A percentile compares a stretch with the other conserved stretches of the same genome.
Evolutionary conservation across 495 filamentous ascomycete species (phyloP).

Genomic region (Cercophora newfieldiana): DNA sequence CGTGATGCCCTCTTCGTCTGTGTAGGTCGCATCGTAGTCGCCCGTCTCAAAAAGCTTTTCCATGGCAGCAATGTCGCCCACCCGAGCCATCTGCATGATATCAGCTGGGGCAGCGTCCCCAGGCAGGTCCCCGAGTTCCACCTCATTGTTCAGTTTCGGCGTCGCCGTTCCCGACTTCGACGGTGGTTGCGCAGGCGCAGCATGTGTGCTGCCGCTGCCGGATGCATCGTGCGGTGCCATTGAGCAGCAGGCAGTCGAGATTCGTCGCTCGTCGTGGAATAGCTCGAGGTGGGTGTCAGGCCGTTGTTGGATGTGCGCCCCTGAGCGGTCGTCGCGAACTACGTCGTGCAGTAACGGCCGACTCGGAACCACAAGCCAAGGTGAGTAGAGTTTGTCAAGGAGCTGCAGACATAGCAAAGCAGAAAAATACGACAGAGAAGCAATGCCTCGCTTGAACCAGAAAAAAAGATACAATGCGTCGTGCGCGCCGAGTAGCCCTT

Average conservation of each 20-base stretch:
- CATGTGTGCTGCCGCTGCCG: slow-evolving; percentile 25
- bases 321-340: background rate
- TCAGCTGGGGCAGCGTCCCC: slow-evolving; percentile 63
- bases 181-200: slow-evolving; percentile 47
- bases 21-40: slow-evolving; percentile 76
- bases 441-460: background rate
- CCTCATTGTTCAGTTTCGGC: slow-evolving; percentile 62
- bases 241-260: background rate
- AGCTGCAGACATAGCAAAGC: background rate
- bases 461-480: background rate
- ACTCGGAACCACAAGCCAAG: background rate
- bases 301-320: background rate
- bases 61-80: slow-evolving; percentile 84
- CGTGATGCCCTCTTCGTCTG: slow-evolving; percentile 89
- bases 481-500: background rate
- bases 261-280: background rate
- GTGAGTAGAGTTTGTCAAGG: background rate
- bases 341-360: background rate
- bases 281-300: background rate
- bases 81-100: slow-evolving; percentile 90
- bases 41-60: slow-evolving; percentile 82
- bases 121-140: slow-evolving; percentile 70
- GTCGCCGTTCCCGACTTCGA: slow-evolving; percentile 59
- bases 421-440: background rate
- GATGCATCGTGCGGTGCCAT: slow-evolving; percentile 33